phyloP scores from a whole-genome alignment of 805 yeast genomes.

The Candida tallmaniae region DNA sequence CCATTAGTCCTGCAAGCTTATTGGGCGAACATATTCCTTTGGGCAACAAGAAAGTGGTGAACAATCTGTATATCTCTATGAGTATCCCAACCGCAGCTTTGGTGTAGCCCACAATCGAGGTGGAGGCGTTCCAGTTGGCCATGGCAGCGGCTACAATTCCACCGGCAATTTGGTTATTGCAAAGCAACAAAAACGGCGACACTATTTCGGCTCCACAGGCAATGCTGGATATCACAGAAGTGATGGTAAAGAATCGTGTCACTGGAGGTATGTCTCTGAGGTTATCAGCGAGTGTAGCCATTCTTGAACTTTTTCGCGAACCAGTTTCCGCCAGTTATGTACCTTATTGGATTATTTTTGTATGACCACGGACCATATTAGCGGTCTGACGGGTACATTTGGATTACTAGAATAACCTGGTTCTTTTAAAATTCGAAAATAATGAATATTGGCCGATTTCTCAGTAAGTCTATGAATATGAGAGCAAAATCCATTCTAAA shows the following conservation, averaged over 20 bases:
- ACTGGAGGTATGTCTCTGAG: constrained; percentile 50
- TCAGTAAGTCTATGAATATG: too few relatives aligned
- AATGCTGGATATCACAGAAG: constrained; percentile 43
- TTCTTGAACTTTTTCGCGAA: background rate
- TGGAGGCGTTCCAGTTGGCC: too few relatives aligned
- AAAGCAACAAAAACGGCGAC: constrained; percentile 6
- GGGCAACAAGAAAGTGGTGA: constrained; percentile 49
- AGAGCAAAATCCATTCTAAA: too few relatives aligned
- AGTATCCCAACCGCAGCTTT: constrained; percentile 1
- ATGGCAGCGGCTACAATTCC: background rate
- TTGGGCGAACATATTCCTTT: constrained; percentile 23
- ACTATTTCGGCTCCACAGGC: constrained; percentile 19
- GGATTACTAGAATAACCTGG: too few relatives aligned
- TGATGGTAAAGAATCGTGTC: constrained; percentile 51
- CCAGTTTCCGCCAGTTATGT: too few relatives aligned
- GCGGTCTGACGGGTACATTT: too few relatives aligned
- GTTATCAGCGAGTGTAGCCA: constrained; percentile 8
- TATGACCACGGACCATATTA: too few relatives aligned
- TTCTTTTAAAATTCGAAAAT: too few relatives aligned
- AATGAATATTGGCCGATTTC: too few relatives aligned
- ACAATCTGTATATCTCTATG: constrained; percentile 22
- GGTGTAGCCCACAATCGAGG: constrained; percentile 1
- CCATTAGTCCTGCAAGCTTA: constrained; percentile 33
- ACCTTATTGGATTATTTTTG: too few relatives aligned
- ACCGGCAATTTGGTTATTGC: background rate